phyloP scores from a whole-genome alignment of 2,329 filamentous ascomycete species.

The Ascochyta clinopodiicola region DNA sequence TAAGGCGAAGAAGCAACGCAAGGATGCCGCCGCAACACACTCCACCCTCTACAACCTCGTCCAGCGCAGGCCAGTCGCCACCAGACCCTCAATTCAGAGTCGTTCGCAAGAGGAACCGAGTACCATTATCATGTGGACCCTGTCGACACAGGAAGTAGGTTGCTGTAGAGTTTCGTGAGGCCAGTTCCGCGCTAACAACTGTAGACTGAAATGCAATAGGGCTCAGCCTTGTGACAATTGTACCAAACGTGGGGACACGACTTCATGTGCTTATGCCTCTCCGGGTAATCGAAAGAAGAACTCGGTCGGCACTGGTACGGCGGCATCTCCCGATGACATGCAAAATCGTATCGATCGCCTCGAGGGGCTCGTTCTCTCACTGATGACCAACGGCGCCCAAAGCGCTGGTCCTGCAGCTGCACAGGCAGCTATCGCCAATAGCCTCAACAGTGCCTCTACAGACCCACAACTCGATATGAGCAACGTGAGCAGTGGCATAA shows the following conservation, averaged over 20 bases:
- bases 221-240: slow-evolving; percentile 93
- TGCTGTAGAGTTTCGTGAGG: slow-evolving; percentile 23
- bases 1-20: neutral
- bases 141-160: slow-evolving; percentile 88
- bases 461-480: slow-evolving; percentile 59
- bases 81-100: slow-evolving; percentile 87
- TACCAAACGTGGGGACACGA: slow-evolving; percentile 81
- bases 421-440: slow-evolving; percentile 62
- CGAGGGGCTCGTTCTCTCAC: slow-evolving; percentile 86
- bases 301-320: slow-evolving; percentile 58
- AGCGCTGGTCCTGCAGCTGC: slow-evolving; percentile 65
- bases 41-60: slow-evolving; percentile 78
- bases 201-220: slow-evolving; percentile 87
- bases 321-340: slow-evolving; percentile 87
- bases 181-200: slow-evolving; percentile 23
- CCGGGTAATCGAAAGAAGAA: slow-evolving; percentile 74
- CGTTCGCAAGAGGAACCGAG: slow-evolving; percentile 88
- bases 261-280: slow-evolving; percentile 83
- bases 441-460: slow-evolving; percentile 48
- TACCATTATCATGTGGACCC: slow-evolving; percentile 89
- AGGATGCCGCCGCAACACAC: slow-evolving; percentile 70
- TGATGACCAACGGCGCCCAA: slow-evolving; percentile 88
- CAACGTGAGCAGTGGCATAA: slow-evolving; percentile 63
- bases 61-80: slow-evolving; percentile 77
- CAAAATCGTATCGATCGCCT: slow-evolving; percentile 96